phyloP scores from a whole-genome alignment of 495 filamentous ascomycete genomes.

The Schizothecium vesticola region DNA sequence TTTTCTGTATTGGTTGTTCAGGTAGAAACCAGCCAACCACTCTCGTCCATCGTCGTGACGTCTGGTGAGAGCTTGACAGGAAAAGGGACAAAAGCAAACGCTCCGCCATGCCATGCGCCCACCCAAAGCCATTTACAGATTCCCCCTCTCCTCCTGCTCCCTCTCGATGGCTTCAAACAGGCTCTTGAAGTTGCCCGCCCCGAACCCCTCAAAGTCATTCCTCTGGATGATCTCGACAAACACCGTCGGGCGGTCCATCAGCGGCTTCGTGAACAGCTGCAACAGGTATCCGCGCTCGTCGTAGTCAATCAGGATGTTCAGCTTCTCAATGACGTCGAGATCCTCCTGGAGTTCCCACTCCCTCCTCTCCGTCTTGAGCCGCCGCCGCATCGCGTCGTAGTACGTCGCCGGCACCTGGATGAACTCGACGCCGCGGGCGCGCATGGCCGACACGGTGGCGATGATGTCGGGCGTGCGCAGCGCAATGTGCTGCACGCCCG shows the following conservation, averaged over 20 bases:
- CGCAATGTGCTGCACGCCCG: conserved; percentile 89
- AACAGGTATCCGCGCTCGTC: conserved; percentile 82
- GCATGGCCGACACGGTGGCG: conserved; percentile 63
- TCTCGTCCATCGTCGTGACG: background rate
- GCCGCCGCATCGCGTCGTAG: conserved; percentile 66
- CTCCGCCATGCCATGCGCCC: background rate
- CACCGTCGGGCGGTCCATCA: conserved; percentile 89
- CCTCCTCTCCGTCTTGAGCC: conserved; percentile 53
- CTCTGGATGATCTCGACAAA: conserved; percentile 93
- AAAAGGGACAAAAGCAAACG: background rate
- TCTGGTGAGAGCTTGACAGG: background rate
- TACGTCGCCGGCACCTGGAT: conserved; percentile 79
- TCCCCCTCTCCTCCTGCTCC: conserved; percentile 78
- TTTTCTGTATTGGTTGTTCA: background rate
- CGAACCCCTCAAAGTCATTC: conserved; percentile 81
- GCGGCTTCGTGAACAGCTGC: conserved; percentile 83
- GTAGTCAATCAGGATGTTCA: conserved; percentile 88
- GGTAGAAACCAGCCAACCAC: background rate
- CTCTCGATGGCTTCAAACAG: conserved; percentile 89
- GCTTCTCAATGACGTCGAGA: conserved; percentile 60
- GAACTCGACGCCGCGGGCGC: conserved; percentile 78
- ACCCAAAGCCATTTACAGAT: conserved; percentile 46
- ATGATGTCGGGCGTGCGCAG: conserved; percentile 77
- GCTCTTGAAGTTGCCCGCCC: conserved; percentile 92
- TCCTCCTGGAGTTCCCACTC: conserved; percentile 62